Base-by-base conservation (phyloP, 176 grass and related monocot genomes). In the Guadua angustifolia region DNA sequence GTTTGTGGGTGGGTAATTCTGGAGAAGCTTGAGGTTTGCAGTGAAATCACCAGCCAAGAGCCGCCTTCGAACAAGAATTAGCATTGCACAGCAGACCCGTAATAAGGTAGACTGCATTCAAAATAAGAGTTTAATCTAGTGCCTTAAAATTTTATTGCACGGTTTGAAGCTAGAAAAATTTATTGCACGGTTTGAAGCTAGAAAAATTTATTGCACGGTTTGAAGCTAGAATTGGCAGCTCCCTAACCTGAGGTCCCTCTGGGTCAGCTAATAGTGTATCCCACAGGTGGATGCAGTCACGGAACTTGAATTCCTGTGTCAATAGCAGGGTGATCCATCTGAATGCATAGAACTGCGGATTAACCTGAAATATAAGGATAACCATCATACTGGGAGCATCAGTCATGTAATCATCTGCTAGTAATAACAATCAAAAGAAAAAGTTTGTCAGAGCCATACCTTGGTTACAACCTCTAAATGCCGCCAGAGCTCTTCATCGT, bases 401-500 rank as follows among this genome's bases (percentile, higher is more conserved):
- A 66, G 40, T 60, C 24, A 25, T 78, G 57, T 67, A 72, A 67
- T 11, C n/a, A 58, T 14, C 72, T 38, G 68, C 36, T 77, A 1
- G 22, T 47, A 29, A 64, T 47, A 29, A 78, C 77, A 66, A 78
- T 35, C 25, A 46, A 1, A 79, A 32, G 38, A 84, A 9, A 70
- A 21, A 71, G 46, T 56, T 64, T 29, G 29, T 77, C 4, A 36
- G 81, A 84, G 69, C 65, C 61, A 77, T 92, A 95, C 96, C 92
- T 99, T 94, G 45, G 93, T 99, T 71, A 82, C 89, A 42, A 94
- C 88, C 71, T 99, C 96, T 81, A 99, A 91, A 85, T 99, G 96
- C 60, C 96, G 87, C 96, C 96, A 95, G 60, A 99, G 96, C 83
- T 99, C 96, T 82, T 95, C 93, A n/a, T 99, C 96, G 24, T 99